Evolutionary conservation across 805 yeast species (phyloP).

Genomic region (Schwanniomyces occidentalis): DNA sequence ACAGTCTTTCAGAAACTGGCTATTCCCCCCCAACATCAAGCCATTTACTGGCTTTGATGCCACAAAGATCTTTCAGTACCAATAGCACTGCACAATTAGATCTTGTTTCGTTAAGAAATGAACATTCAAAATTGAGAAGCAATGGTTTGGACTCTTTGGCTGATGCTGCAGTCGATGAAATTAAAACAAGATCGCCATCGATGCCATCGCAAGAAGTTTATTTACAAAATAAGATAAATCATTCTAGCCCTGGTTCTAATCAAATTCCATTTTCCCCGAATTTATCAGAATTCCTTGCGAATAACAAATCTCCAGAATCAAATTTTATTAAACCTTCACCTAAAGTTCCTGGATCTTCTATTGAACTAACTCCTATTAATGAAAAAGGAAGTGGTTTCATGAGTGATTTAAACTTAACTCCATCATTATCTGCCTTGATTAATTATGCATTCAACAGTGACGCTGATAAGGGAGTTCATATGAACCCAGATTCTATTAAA

Average conservation of each 20-base stretch:
- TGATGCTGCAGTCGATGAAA: conserved; percentile 36
- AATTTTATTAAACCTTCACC: neutral
- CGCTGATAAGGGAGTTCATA: conserved; percentile 13
- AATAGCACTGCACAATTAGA: conserved; percentile 10
- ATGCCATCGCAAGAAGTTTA: conserved; percentile 4
- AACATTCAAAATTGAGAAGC: neutral
- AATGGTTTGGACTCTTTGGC: conserved; percentile 32
- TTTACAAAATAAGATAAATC: conserved; percentile 5
- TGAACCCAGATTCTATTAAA: conserved; percentile 13
- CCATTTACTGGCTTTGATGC: neutral
- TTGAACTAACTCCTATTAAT: neutral
- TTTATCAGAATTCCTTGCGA: conserved; percentile 10
- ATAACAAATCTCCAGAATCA: neutral
- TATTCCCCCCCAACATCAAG: neutral
- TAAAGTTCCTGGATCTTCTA: neutral
- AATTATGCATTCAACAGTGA: conserved; percentile 33
- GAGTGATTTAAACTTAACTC: conserved; percentile 30
- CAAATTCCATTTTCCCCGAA: conserved; percentile 13
- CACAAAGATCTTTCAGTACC: conserved; percentile 22
- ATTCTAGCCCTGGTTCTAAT: conserved; percentile 1
- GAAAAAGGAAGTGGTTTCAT: neutral
- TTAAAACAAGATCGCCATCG: conserved; percentile 14
- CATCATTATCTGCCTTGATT: conserved; percentile 39
- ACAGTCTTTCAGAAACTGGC: conserved; percentile 10
- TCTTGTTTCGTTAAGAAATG: conserved; percentile 10